Conservation (phyloP, 768 basidiomycete species). For the Termitomyces bulborhizus region DNA sequence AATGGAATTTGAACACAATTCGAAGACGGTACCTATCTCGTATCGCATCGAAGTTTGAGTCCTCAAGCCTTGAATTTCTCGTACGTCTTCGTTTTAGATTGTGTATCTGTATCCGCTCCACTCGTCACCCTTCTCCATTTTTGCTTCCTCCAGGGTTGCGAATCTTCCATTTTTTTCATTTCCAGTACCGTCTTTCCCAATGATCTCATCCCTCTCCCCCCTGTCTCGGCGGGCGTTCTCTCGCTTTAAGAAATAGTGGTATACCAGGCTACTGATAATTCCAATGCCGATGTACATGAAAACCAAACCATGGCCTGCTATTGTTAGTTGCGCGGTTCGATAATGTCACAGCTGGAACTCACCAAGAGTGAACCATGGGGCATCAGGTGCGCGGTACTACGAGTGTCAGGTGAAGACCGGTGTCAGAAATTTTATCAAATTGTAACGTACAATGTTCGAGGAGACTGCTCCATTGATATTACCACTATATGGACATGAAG, state of each 20-base stretch:
- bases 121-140: constrained; percentile 61
- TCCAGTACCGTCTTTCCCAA: constrained; percentile 37
- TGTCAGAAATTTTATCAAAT: not conserved
- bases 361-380: constrained; percentile 62
- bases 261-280: constrained; percentile 36
- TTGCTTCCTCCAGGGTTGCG: constrained; percentile 56
- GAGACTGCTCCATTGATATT: constrained; percentile 75
- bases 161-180: constrained; percentile 51
- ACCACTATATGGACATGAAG: constrained; percentile 33
- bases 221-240: constrained; percentile 65
- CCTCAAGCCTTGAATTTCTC: not conserved
- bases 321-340: not conserved
- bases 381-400: constrained; percentile 58
- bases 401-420: not conserved
- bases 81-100: not conserved
- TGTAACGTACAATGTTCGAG: constrained; percentile 58
- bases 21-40: not conserved
- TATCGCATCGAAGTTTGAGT: no score
- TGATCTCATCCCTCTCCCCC: constrained; percentile 65
- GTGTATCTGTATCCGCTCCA: constrained; percentile 77
- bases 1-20: no score
- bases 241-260: constrained; percentile 36
- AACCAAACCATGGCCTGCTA: constrained; percentile 37
- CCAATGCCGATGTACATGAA: constrained; percentile 69
- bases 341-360: constrained; percentile 2